Evolutionary conservation across 75 land plant genomes (phyloP).

Genomic region (Pinus albicaulis): DNA sequence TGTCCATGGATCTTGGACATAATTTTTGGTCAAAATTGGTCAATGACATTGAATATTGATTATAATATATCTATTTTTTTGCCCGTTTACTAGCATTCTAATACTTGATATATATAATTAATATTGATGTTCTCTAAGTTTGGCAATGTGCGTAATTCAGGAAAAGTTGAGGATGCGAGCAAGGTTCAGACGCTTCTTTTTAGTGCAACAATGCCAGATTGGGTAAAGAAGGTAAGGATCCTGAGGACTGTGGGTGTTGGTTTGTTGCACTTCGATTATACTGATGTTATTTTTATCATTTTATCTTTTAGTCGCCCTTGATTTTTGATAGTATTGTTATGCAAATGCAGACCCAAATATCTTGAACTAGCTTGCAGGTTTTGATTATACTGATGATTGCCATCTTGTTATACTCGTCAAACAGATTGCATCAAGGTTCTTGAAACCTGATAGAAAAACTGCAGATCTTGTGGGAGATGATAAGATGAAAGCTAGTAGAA

Average conservation of each 20-base stretch:
- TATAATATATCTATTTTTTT: neutral
- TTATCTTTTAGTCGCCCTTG: neutral
- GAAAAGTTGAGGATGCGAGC: conserved; percentile 73
- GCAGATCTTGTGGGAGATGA: conserved; percentile 92
- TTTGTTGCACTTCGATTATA: neutral
- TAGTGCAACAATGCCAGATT: conserved; percentile 93
- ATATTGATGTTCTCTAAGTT: neutral
- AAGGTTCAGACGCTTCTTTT: conserved; percentile 95
- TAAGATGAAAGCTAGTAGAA: conserved; percentile 92
- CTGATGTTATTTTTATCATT: neutral
- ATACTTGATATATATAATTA: neutral
- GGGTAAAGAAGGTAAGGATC: conserved; percentile 78
- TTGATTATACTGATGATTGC: neutral
- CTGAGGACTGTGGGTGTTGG: neutral
- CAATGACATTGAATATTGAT: neutral
- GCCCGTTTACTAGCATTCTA: too few species aligned
- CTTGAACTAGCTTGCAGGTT: neutral
- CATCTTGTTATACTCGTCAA: neutral
- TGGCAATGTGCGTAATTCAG: conserved; percentile 20
- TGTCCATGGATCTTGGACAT: too few species aligned
- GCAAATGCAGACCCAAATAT: neutral
- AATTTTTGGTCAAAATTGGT: neutral
- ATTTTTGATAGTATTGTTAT: neutral
- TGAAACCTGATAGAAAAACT: conserved; percentile 68
- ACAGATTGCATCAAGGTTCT: conserved; percentile 77